Conservation (phyloP, 768 basidiomycete species). For the Suillus weaverae region DNA sequence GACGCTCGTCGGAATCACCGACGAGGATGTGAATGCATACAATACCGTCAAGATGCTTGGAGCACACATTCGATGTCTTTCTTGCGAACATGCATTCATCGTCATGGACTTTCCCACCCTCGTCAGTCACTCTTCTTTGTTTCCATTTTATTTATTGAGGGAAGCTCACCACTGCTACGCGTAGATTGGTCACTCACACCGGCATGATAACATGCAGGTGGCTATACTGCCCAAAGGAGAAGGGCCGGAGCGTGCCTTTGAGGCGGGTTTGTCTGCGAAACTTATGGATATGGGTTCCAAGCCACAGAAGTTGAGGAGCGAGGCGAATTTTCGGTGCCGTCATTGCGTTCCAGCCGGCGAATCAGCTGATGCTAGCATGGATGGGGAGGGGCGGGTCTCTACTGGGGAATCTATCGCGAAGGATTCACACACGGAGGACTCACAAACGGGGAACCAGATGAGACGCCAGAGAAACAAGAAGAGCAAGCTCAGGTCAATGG, state of each 20-base stretch:
- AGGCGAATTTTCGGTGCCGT: constrained; percentile 50
- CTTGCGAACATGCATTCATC: constrained; percentile 47
- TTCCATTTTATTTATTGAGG: neutral
- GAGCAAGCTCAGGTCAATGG: constrained; percentile 32
- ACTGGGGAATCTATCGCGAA: neutral
- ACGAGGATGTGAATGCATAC: constrained; percentile 28
- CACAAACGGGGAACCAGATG: constrained; percentile 4
- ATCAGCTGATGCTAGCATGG: neutral
- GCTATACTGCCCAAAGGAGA: constrained; percentile 25
- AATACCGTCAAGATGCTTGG: constrained; percentile 25
- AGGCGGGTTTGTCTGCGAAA: constrained; percentile 22
- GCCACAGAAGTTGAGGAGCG: constrained; percentile 32
- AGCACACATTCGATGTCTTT: constrained; percentile 43
- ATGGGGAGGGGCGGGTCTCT: neutral
- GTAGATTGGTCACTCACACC: constrained; percentile 63
- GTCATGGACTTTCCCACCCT: constrained; percentile 48
- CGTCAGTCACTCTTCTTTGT: constrained; percentile 34
- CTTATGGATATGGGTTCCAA: constrained; percentile 19
- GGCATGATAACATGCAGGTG: constrained; percentile 57
- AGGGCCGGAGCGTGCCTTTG: constrained; percentile 16
- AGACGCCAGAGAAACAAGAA: constrained; percentile 10
- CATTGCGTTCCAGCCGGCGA: constrained; percentile 39
- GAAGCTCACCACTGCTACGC: neutral
- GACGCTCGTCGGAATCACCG: constrained; percentile 28
- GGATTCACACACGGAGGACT: neutral